Conservation (phyloP, 345 rosid species). For the Bruguiera parviflora region DNA sequence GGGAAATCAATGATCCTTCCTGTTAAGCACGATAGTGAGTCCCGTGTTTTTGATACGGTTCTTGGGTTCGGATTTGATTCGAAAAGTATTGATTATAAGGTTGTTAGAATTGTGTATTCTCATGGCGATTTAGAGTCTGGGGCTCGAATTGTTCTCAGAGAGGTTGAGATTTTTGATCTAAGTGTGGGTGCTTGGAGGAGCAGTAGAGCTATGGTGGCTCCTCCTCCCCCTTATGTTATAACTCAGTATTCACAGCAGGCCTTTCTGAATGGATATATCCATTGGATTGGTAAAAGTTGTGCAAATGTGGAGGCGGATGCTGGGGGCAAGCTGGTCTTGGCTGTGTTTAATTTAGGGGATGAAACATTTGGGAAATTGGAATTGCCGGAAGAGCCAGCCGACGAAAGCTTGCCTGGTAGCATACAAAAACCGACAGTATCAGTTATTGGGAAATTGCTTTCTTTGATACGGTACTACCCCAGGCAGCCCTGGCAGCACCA, state of each 20-base stretch:
- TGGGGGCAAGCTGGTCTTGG: not conserved
- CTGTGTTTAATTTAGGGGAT: not conserved
- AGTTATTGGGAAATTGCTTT: not conserved
- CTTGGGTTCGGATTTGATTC: constrained; percentile 19
- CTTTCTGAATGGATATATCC: constrained; percentile 13
- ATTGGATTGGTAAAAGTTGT: constrained; percentile 4
- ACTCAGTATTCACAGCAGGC: not conserved
- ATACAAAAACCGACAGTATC: not conserved
- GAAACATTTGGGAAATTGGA: constrained; percentile 9
- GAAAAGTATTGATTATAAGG: constrained; percentile 9
- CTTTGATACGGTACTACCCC: not conserved
- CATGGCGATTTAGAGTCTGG: not conserved
- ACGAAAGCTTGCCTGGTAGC: not conserved
- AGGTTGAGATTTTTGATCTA: constrained; percentile 15
- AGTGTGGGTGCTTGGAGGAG: constrained; percentile 10
- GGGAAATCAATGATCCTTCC: constrained; percentile 7
- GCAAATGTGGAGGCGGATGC: not conserved
- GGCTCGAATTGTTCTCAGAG: not conserved
- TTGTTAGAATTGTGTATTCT: constrained; percentile 11
- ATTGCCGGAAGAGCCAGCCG: not conserved
- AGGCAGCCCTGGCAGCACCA: not conserved
- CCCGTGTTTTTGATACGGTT: not conserved
- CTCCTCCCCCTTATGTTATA: constrained; percentile 6
- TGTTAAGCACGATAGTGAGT: not conserved
- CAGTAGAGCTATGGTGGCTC: not conserved